A percentile compares a stretch with the other conserved stretches of the same genome.
These are phyloP conservation scores for Lizanozyma gosingica DNA, from an alignment of 1,139 yeast genomes.

Conservation along the genomic window DNA sequence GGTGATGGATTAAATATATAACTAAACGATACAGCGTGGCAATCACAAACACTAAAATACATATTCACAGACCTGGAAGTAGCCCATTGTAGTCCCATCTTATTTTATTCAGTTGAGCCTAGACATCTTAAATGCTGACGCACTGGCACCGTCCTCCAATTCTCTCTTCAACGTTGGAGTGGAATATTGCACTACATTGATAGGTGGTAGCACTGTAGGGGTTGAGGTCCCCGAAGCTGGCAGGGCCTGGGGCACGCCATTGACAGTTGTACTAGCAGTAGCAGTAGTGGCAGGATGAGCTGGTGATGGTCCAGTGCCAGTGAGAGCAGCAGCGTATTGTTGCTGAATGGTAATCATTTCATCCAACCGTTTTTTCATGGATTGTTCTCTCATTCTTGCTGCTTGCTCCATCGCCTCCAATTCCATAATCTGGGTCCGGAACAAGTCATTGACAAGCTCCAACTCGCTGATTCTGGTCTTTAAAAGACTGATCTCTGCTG, in stretches of 20 bases:
- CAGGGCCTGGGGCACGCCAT: not conserved
- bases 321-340: not conserved
- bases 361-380: conserved; percentile 41
- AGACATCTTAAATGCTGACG: not conserved
- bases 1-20: not conserved
- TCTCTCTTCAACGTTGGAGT: not conserved
- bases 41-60: too few species aligned
- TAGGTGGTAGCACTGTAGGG: not conserved
- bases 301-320: not conserved
- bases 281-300: not conserved
- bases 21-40: too few species aligned
- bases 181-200: not conserved
- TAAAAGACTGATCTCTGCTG: conserved; percentile 43
- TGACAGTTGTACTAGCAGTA: not conserved
- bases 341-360: conserved; percentile 19
- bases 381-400: conserved; percentile 41
- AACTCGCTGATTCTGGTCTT: conserved; percentile 80
- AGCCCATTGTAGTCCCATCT: too few species aligned
- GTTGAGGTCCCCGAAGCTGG: not conserved
- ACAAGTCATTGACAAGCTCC: conserved; percentile 81
- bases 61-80: too few species aligned
- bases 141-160: not conserved
- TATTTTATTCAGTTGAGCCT: not conserved
- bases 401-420: conserved; percentile 66
- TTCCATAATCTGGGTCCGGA: conserved; percentile 73